phyloP scores from a whole-genome alignment of 768 basidiomycete genomes.

The Kwoniella dendrophila region DNA sequence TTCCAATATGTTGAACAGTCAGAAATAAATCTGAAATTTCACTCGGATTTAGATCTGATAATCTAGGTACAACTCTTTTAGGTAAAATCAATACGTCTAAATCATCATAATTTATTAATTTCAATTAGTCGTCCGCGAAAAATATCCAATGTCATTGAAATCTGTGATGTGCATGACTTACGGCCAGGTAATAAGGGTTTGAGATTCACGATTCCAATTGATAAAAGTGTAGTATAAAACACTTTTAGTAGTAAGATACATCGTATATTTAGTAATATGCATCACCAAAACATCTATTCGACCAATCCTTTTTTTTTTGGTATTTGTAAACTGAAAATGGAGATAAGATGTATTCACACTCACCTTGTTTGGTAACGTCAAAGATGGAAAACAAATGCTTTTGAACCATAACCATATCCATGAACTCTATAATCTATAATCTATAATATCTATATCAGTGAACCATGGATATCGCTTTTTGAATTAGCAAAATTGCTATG shows the following conservation, averaged over 20 bases:
- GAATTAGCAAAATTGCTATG: too few relatives aligned
- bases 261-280: too few relatives aligned
- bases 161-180: too few relatives aligned
- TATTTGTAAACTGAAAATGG: background rate
- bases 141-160: too few relatives aligned
- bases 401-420: background rate
- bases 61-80: slow-evolving; percentile 60
- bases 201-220: slow-evolving; percentile 88
- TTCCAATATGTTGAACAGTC: slow-evolving; percentile 76
- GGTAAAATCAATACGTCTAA: slow-evolving; percentile 66
- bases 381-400: slow-evolving; percentile 28
- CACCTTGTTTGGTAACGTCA: slow-evolving; percentile 31
- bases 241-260: slow-evolving; percentile 27
- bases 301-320: background rate
- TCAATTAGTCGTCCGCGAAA: too few relatives aligned
- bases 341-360: background rate
- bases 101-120: background rate
- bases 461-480: too few relatives aligned
- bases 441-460: background rate
- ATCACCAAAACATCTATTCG: too few relatives aligned
- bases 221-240: slow-evolving; percentile 68
- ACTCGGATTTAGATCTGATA: slow-evolving; percentile 60
- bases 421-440: background rate
- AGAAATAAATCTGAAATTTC: slow-evolving; percentile 81
- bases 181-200: slow-evolving; percentile 93